phyloP scores from a whole-genome alignment of 805 yeast species.

The Kodamaea lidongshanica region DNA sequence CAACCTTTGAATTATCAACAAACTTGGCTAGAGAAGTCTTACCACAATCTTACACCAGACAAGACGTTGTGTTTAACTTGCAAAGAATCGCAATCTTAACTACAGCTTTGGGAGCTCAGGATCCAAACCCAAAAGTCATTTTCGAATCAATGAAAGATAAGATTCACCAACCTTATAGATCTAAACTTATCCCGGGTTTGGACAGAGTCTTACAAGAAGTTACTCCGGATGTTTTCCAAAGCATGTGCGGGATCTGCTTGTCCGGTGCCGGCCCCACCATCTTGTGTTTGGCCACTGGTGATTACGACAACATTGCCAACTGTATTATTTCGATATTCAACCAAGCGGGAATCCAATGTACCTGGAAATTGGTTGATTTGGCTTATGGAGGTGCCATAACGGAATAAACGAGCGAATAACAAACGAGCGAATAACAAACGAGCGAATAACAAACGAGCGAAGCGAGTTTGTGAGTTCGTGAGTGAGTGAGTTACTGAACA shows the following conservation, averaged over 20 bases:
- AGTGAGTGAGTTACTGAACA: too few relatives aligned
- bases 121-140: conserved; percentile 77
- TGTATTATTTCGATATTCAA: conserved; percentile 67
- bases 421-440: background rate
- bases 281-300: conserved; percentile 83
- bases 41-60: conserved; percentile 69
- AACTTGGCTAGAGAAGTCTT: conserved; percentile 86
- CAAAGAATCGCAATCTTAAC: conserved; percentile 92
- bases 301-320: conserved; percentile 75
- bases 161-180: conserved; percentile 95
- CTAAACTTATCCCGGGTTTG: conserved; percentile 86
- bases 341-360: conserved; percentile 60
- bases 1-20: conserved; percentile 90
- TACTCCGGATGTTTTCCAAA: conserved; percentile 76
- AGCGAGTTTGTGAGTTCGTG: too few relatives aligned
- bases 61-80: conserved; percentile 84
- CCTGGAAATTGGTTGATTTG: conserved; percentile 78
- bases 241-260: conserved; percentile 87
- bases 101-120: conserved; percentile 78
- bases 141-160: conserved; percentile 96
- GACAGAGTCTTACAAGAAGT: conserved; percentile 71
- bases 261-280: conserved; percentile 99
- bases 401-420: conserved; percentile 7
- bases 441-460: conserved; percentile 1
- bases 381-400: conserved; percentile 85